Evolutionary conservation across 768 basidiomycete species (phyloP), one percentile per base, ranked within the genome.

Genomic region (Epithele typhae): DNA sequence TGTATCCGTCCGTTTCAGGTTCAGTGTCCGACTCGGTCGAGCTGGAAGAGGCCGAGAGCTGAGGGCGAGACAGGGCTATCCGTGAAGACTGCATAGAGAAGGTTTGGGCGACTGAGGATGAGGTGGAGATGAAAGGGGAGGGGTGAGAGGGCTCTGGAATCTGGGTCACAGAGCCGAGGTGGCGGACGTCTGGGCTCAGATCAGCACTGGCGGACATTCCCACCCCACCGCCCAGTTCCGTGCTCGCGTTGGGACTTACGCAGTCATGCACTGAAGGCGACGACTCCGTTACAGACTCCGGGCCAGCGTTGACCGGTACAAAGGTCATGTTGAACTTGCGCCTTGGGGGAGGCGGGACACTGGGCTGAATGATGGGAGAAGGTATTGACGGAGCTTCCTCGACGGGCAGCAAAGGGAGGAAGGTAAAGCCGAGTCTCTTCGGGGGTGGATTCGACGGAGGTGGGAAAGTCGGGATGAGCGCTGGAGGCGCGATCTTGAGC

Each of bases 361-460:
- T 38, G 2, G 39, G 25, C 25, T 32, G 24, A 2, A 36, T 12
- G 24, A 45, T 39, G 9, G 45, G 39, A 15, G 45, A 42, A 23
- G 48, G 47, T 17, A 37, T 37, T 12, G 46, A 39, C 7, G 45
- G 46, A 18, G 49, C 44, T 25, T 62, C 59, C 38, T 59, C 49
- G 6, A 61, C 52, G 23, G 59, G 62, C 14, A 60, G 45, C 21
- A 61, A 41, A 4, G 60, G 62, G 3, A 63, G 15, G 46, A 61
- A 60, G 23, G 57, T 23, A 43, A 61, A 60, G 21, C 52, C 50
- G 3, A 44, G 37, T 23, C 35, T 50, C 36, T 25, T 46, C n/a
- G 27, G 25, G 8, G 35, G 35, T 6, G 15, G 12, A 19, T 14
- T 36, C 8, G 35, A n/a, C 18, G 35, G 8, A 17, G 35, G 35